Evolutionary conservation across 805 yeast genomes (phyloP).

Genomic region (Yamadazyma insecticola): DNA sequence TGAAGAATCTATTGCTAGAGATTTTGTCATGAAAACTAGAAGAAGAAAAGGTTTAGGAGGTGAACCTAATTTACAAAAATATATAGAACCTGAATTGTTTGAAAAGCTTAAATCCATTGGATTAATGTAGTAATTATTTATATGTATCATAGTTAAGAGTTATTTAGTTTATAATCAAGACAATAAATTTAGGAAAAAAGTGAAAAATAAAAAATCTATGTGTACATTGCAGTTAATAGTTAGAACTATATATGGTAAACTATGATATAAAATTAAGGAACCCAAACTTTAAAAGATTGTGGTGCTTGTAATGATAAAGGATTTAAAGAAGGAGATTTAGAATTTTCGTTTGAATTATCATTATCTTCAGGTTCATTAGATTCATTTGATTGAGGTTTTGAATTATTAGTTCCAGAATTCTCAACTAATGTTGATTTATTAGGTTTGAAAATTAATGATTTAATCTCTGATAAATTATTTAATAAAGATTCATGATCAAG

Average conservation of each 20-base stretch:
- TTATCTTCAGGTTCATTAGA: too few species aligned
- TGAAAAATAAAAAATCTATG: too few species aligned
- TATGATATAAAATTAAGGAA: slow-evolving; percentile 25
- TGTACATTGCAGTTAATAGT: too few species aligned
- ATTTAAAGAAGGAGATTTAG: slow-evolving; percentile 14
- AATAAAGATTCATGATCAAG: slow-evolving; percentile 3
- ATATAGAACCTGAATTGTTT: slow-evolving; percentile 59
- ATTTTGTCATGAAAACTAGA: slow-evolving; percentile 84
- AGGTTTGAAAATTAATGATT: slow-evolving; percentile 30
- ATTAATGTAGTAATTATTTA: slow-evolving; percentile 13
- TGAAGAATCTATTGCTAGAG: slow-evolving; percentile 68
- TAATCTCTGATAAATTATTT: slow-evolving; percentile 22
- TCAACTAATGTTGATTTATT: slow-evolving; percentile 12
- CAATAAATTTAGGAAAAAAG: too few species aligned
- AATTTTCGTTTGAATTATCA: too few species aligned
- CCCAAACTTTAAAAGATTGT: slow-evolving; percentile 42
- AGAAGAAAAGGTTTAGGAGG: slow-evolving; percentile 79
- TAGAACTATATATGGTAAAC: too few species aligned
- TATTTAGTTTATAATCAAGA: too few species aligned
- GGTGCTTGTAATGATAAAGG: slow-evolving; percentile 40
- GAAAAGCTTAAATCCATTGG: slow-evolving; percentile 51
- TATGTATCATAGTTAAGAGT: slow-evolving; percentile 1
- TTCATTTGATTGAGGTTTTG: slow-evolving; percentile 9
- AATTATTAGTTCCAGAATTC: slow-evolving; percentile 7
- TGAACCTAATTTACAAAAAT: slow-evolving; percentile 63